These are phyloP conservation scores for Paramyrothecium roridum DNA, from an alignment of 2,329 filamentous ascomycete genomes.

Conservation along the genomic window DNA sequence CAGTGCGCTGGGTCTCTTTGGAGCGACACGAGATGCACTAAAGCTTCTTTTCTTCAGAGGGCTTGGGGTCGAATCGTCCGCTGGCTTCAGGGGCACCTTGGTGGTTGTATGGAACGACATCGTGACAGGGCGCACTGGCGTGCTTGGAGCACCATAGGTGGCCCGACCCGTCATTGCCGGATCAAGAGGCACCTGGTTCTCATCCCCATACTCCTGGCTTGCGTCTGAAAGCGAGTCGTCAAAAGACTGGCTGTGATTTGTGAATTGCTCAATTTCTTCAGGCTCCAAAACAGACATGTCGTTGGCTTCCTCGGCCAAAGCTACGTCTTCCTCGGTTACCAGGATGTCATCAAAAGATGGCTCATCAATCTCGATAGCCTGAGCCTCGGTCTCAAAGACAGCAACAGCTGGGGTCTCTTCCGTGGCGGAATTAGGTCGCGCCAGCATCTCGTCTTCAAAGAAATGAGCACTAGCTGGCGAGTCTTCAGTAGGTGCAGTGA, in stretches of 20 bases:
- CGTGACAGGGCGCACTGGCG: slow-evolving; percentile 52
- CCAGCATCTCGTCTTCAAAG: slow-evolving; percentile 60
- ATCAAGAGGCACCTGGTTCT: slow-evolving; percentile 59
- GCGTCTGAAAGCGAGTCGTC: slow-evolving; percentile 55
- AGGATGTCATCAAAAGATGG: slow-evolving; percentile 40
- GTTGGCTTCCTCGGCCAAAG: slow-evolving; percentile 55
- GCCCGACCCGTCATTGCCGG: slow-evolving; percentile 33
- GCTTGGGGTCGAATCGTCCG: slow-evolving; percentile 53
- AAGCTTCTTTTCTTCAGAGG: slow-evolving; percentile 47
- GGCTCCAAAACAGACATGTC: slow-evolving; percentile 56
- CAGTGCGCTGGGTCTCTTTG: slow-evolving; percentile 37
- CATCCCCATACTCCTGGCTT: slow-evolving; percentile 65
- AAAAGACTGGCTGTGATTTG: slow-evolving; percentile 25
- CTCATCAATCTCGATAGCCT: slow-evolving; percentile 18
- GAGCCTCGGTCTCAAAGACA: slow-evolving; percentile 9
- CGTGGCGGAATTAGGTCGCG: slow-evolving; percentile 20
- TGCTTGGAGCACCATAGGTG: slow-evolving; percentile 37
- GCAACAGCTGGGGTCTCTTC: neutral
- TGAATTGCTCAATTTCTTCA: slow-evolving; percentile 31
- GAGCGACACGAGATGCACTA: slow-evolving; percentile 45
- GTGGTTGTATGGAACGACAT: slow-evolving; percentile 66
- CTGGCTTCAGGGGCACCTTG: slow-evolving; percentile 72
- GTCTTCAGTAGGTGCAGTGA: slow-evolving; percentile 10
- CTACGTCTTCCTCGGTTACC: slow-evolving; percentile 54
- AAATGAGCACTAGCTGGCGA: slow-evolving; percentile 45